Conservation (phyloP, 176 grass and related monocot species). For the Paspalum notatum region DNA sequence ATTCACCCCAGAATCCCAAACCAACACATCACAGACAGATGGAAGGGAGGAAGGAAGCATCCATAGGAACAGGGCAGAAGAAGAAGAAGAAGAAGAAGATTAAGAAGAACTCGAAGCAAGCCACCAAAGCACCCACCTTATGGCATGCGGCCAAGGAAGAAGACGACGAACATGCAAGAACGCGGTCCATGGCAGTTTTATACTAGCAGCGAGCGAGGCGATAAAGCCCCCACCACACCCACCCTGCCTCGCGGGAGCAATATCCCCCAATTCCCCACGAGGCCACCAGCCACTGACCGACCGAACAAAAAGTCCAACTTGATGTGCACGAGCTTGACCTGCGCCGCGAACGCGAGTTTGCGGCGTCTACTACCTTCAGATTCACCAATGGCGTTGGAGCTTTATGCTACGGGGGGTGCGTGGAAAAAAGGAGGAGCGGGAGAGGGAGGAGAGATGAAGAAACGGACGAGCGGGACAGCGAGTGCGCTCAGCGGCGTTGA, state of each 20-base stretch:
- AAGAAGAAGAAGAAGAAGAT: neutral
- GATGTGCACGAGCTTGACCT: constrained; percentile 38
- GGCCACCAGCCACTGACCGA: neutral
- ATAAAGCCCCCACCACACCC: neutral
- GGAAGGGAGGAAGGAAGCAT: neutral
- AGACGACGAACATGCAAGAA: constrained; percentile 36
- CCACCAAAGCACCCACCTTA: constrained; percentile 29
- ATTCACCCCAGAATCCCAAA: neutral
- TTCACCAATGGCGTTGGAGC: neutral
- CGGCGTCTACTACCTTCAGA: neutral
- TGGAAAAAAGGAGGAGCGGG: neutral
- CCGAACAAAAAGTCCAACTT: constrained; percentile 34
- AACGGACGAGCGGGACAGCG: neutral
- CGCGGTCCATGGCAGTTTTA: constrained; percentile 44
- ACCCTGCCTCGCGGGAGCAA: neutral
- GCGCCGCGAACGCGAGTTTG: neutral
- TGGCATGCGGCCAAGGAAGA: constrained; percentile 19
- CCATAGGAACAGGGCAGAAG: neutral
- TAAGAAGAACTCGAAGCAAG: too few species aligned
- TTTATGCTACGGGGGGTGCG: neutral
- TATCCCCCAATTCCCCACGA: neutral
- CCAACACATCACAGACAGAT: neutral
- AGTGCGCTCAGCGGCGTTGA: neutral
- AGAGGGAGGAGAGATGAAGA: neutral
- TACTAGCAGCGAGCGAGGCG: neutral